These are phyloP conservation scores for Russula vinacea DNA, from an alignment of 768 basidiomycete genomes.

Conservation along the genomic window DNA sequence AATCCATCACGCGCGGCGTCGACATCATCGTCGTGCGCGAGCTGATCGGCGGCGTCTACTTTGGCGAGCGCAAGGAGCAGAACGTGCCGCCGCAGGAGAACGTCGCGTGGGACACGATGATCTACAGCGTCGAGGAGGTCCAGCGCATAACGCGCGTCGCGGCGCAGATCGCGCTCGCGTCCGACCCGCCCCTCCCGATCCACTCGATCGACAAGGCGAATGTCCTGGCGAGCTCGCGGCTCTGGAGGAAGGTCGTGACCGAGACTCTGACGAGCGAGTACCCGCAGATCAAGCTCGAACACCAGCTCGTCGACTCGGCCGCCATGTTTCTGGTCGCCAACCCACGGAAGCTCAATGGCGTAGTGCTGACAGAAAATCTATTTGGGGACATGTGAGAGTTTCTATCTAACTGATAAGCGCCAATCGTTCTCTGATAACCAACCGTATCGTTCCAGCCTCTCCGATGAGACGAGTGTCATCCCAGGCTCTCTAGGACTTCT, in stretches of 20 bases:
- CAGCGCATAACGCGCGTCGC: constrained; percentile 95
- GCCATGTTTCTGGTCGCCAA: constrained; percentile 92
- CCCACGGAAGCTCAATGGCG: constrained; percentile 91
- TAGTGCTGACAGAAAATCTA: constrained; percentile 92
- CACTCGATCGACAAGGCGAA: constrained; percentile 99
- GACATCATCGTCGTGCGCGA: constrained; percentile 95
- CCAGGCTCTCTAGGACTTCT: constrained; percentile 95
- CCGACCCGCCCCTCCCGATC: constrained; percentile 81
- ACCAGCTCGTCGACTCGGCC: constrained; percentile 92
- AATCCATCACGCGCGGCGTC: constrained; percentile 75
- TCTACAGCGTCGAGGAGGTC: constrained; percentile 88
- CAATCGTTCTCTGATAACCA: constrained; percentile 13
- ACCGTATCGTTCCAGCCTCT: constrained; percentile 55
- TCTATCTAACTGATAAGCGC: neutral
- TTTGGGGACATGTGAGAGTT: constrained; percentile 91
- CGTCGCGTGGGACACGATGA: constrained; percentile 87
- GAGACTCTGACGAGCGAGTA: constrained; percentile 83
- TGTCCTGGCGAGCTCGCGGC: constrained; percentile 88
- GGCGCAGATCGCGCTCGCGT: constrained; percentile 81
- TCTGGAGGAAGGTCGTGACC: constrained; percentile 92
- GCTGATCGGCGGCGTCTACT: constrained; percentile 95
- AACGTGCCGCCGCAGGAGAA: constrained; percentile 60
- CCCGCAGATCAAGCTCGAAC: constrained; percentile 82
- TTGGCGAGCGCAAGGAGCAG: constrained; percentile 88
- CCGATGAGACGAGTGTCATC: constrained; percentile 95